phyloP scores from a whole-genome alignment of 2,329 filamentous ascomycete species.

The Pseudodiploospora longispora region DNA sequence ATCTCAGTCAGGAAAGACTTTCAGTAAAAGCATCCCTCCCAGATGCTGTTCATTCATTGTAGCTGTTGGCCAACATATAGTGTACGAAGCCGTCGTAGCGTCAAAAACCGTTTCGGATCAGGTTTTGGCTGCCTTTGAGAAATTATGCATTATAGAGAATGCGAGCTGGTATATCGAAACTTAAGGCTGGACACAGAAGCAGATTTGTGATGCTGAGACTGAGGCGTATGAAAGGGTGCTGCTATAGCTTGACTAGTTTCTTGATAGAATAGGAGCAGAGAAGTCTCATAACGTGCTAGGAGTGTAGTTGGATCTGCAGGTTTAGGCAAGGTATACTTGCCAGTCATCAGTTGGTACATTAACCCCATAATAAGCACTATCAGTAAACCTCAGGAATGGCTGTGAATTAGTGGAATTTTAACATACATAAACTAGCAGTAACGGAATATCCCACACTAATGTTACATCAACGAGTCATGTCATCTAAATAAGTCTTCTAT shows the following conservation, averaged over 20 bases:
- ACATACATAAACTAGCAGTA: constrained; percentile 16
- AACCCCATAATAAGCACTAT: constrained; percentile 9
- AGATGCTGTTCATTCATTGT: constrained; percentile 16
- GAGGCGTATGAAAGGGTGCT: neutral
- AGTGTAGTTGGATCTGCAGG: constrained; percentile 8
- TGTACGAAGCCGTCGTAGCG: constrained; percentile 17
- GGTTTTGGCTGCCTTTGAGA: constrained; percentile 8
- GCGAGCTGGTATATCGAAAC: constrained; percentile 10
- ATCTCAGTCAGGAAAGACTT: constrained; percentile 10
- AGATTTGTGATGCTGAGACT: neutral
- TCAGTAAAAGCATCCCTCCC: constrained; percentile 16
- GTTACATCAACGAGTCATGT: too few species aligned
- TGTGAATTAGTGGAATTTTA: too few species aligned
- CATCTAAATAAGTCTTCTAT: too few species aligned
- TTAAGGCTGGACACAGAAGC: neutral
- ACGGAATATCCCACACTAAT: too few species aligned
- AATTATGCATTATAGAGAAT: constrained; percentile 8
- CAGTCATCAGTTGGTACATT: constrained; percentile 17
- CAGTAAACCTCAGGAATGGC: neutral
- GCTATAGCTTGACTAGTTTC: neutral
- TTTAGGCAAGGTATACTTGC: constrained; percentile 14
- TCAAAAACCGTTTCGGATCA: neutral
- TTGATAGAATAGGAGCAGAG: neutral
- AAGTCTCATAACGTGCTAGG: constrained; percentile 16
- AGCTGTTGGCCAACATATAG: constrained; percentile 21